These are phyloP conservation scores for Panus rudis DNA, from an alignment of 768 basidiomycete species.

Conservation along the genomic window DNA sequence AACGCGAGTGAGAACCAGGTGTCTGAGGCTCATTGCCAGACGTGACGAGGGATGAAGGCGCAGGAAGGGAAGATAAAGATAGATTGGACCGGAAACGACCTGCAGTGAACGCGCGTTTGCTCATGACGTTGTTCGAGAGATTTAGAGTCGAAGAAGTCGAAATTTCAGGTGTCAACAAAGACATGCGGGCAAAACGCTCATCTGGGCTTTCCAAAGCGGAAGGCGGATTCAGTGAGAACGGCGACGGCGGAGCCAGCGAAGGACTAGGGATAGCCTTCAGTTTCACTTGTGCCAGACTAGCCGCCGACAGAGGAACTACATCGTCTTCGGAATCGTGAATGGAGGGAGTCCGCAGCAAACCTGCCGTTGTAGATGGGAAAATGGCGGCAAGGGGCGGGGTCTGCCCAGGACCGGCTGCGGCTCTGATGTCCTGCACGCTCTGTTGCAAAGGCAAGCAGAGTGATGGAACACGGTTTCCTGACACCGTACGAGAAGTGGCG, in stretches of 20 bases:
- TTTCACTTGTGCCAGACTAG: constrained; percentile 11
- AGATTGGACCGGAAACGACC: not conserved
- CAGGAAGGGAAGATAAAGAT: not conserved
- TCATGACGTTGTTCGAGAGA: not conserved
- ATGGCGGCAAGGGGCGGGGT: constrained; percentile 16
- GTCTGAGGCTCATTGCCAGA: not conserved
- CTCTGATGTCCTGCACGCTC: not conserved
- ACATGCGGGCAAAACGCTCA: not conserved
- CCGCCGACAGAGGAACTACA: constrained; percentile 3
- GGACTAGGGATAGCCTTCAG: constrained; percentile 23
- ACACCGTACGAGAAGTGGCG: too few relatives aligned
- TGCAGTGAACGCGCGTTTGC: constrained; percentile 6
- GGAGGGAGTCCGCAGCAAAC: not conserved
- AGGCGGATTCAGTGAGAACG: constrained; percentile 19
- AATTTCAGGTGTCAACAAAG: not conserved
- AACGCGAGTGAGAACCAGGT: constrained; percentile 4
- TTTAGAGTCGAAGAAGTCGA: not conserved
- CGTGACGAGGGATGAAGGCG: too few relatives aligned
- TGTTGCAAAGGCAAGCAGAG: not conserved
- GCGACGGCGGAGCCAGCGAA: constrained; percentile 19
- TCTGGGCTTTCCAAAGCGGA: not conserved
- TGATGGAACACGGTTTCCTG: too few relatives aligned
- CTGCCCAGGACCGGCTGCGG: constrained; percentile 11
- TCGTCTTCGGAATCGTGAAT: not conserved
- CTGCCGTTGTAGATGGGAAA: too few relatives aligned